phyloP scores from a whole-genome alignment of 1,139 yeast species.

The Candida pseudocylindracea region DNA sequence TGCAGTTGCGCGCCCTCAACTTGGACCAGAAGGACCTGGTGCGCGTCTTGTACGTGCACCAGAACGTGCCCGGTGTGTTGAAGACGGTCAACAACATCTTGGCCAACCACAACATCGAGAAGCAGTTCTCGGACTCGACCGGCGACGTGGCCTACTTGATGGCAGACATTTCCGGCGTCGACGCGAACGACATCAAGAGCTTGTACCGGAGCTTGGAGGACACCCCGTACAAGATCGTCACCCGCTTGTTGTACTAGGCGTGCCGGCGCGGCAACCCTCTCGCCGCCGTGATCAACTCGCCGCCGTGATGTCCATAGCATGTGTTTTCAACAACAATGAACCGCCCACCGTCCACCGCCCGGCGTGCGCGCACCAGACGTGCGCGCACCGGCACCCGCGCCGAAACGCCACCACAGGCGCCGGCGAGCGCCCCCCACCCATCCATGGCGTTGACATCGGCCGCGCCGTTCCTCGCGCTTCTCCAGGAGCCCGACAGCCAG shows the following conservation, averaged over 20 bases:
- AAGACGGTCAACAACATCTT: constrained; percentile 91
- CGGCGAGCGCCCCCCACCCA: neutral
- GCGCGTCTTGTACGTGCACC: constrained; percentile 89
- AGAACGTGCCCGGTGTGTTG: constrained; percentile 97
- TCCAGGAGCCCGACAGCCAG: constrained; percentile 57
- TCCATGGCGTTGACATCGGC: constrained; percentile 51
- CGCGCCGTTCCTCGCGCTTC: constrained; percentile 74
- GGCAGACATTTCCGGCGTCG: constrained; percentile 91
- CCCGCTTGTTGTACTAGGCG: constrained; percentile 61
- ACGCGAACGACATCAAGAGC: constrained; percentile 58
- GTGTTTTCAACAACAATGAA: too few species aligned
- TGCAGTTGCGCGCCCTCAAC: constrained; percentile 70
- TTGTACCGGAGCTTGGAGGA: constrained; percentile 73
- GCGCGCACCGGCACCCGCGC: neutral
- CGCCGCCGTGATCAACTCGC: too few species aligned
- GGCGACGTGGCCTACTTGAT: constrained; percentile 94
- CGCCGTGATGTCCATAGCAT: too few species aligned
- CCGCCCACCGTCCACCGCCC: too few species aligned
- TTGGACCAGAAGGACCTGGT: constrained; percentile 76
- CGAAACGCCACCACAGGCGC: neutral
- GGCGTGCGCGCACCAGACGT: too few species aligned
- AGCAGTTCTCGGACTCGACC: constrained; percentile 89
- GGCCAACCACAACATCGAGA: constrained; percentile 89
- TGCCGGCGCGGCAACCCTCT: too few species aligned
- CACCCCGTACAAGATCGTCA: constrained; percentile 80